A percentile compares a stretch with the other conserved stretches of the same genome.
Conservation (phyloP, 129 eudicot species). For the Tagetes erecta region DNA sequence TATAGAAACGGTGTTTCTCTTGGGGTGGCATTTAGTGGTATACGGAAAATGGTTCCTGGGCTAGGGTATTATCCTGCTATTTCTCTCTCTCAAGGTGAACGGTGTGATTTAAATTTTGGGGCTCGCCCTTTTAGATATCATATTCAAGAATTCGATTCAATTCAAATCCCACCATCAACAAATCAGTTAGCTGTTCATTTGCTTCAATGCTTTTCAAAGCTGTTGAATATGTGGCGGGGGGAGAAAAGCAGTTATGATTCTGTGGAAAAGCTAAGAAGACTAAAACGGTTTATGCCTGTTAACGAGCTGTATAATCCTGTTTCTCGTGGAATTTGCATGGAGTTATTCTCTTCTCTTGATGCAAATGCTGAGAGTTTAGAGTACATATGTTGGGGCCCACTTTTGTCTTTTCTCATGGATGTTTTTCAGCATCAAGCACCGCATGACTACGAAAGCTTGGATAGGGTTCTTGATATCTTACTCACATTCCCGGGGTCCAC, state of each 20-base stretch:
- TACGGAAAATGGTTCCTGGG: slow-evolving; percentile 91
- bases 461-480: slow-evolving; percentile 73
- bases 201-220: slow-evolving; percentile 66
- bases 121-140: slow-evolving; percentile 73
- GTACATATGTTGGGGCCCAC: slow-evolving; percentile 79
- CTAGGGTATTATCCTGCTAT: slow-evolving; percentile 93
- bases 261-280: slow-evolving; percentile 67
- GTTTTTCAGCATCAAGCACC: slow-evolving; percentile 73
- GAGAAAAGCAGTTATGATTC: slow-evolving; percentile 55
- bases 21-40: slow-evolving; percentile 84
- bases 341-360: slow-evolving; percentile 56
- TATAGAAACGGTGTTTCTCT: slow-evolving; percentile 85
- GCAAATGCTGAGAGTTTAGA: slow-evolving; percentile 57
- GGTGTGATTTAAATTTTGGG: slow-evolving; percentile 90
- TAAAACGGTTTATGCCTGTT: slow-evolving; percentile 78
- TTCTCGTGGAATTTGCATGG: slow-evolving; percentile 73
- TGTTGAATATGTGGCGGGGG: slow-evolving; percentile 64
- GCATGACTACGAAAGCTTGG: slow-evolving; percentile 80
- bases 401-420: slow-evolving; percentile 72
- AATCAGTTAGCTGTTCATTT: slow-evolving; percentile 46
- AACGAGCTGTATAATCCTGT: slow-evolving; percentile 71
- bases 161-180: slow-evolving; percentile 71
- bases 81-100: slow-evolving; percentile 95
- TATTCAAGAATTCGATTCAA: slow-evolving; percentile 70
- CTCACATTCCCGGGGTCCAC: slow-evolving; percentile 63